Evolutionary conservation across 345 rosid genomes (phyloP).

Genomic region (Camelina laxa): DNA sequence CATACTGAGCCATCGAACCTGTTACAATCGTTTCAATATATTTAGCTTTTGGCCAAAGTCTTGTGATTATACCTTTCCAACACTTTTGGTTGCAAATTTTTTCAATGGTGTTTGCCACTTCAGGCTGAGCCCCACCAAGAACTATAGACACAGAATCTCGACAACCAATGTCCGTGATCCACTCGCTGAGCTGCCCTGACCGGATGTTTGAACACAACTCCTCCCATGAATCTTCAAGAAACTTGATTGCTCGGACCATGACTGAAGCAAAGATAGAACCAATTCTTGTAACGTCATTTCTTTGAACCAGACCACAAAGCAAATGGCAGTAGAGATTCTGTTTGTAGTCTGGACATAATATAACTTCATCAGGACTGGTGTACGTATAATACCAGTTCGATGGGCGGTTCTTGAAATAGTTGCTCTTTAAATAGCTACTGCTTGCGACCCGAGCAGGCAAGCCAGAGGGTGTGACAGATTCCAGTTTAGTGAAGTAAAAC

Average conservation of each 20-base stretch:
- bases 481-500: conserved; percentile 67
- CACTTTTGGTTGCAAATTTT: conserved; percentile 50
- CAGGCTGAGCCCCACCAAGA: conserved; percentile 47
- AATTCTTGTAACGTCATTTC: conserved; percentile 63
- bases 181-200: conserved; percentile 58
- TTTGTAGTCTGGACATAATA: conserved; percentile 71
- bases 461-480: conserved; percentile 66
- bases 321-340: conserved; percentile 81
- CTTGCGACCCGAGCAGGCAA: conserved; percentile 76
- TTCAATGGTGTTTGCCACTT: conserved; percentile 54
- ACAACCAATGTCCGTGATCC: conserved; percentile 67
- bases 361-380: conserved; percentile 80
- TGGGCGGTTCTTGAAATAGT: conserved; percentile 67
- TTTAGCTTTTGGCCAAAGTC: conserved; percentile 73
- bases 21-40: conserved; percentile 79
- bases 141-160: conserved; percentile 47
- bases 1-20: conserved; percentile 86
- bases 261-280: conserved; percentile 85
- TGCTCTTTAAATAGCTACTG: conserved; percentile 78
- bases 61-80: conserved; percentile 81
- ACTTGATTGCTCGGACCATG: conserved; percentile 68
- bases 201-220: conserved; percentile 71
- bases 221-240: conserved; percentile 66
- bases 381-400: conserved; percentile 64
- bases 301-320: conserved; percentile 72